A percentile compares a stretch with the other conserved stretches of the same genome.
phyloP scores from a whole-genome alignment of 1,284 basidiomycete genomes.

The Ganoderma lingzhi region DNA sequence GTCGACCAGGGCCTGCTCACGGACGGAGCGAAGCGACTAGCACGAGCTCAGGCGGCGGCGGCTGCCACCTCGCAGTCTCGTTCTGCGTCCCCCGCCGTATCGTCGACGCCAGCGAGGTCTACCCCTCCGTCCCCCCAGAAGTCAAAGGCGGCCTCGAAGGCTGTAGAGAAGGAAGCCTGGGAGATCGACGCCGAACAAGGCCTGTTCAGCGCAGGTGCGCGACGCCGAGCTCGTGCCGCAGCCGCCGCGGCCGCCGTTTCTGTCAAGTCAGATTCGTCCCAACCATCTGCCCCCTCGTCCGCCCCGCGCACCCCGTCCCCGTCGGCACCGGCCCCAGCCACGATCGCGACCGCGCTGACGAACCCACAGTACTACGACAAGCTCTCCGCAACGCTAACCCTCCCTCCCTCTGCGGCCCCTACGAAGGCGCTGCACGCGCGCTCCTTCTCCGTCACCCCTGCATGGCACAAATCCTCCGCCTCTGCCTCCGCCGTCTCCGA shows the following conservation, averaged over 20 bases:
- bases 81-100: constrained; percentile 23
- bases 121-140: constrained; percentile 23
- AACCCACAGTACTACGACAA: constrained; percentile 68
- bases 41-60: constrained; percentile 37
- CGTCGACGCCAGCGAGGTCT: constrained; percentile 17
- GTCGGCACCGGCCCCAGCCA: constrained; percentile 32
- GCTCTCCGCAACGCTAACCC: constrained; percentile 61
- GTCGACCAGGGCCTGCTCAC: constrained; percentile 45
- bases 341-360: constrained; percentile 46
- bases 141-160: constrained; percentile 35
- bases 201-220: constrained; percentile 73
- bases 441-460: constrained; percentile 63
- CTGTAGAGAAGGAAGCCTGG: constrained; percentile 71
- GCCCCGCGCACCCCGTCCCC: constrained; percentile 28
- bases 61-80: constrained; percentile 19
- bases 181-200: constrained; percentile 81
- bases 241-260: constrained; percentile 47
- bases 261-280: constrained; percentile 6
- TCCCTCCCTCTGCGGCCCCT: constrained; percentile 67
- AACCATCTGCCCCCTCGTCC: constrained; percentile 13
- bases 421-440: constrained; percentile 60
- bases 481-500: constrained; percentile 33
- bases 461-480: constrained; percentile 29
- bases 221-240: constrained; percentile 65
- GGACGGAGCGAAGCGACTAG: constrained; percentile 44